A percentile compares a stretch with the other conserved stretches of the same genome.
Evolutionary conservation across 805 yeast species (phyloP).

Genomic region (Starmerella tilneyi): DNA sequence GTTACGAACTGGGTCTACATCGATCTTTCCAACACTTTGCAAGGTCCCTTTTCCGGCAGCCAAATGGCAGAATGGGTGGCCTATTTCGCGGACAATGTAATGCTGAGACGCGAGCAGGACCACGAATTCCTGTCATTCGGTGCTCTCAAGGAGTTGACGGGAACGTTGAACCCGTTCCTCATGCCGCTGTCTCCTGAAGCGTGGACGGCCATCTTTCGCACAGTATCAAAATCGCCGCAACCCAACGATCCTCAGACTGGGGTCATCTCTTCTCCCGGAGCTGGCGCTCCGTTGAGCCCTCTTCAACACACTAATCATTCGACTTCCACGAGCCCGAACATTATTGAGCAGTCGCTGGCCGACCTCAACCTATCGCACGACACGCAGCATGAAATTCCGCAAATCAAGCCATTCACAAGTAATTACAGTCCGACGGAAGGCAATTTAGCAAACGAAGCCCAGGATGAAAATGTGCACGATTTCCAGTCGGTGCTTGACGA

Average conservation of each 20-base stretch:
- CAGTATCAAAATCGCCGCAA: too few relatives aligned
- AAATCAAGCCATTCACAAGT: too few relatives aligned
- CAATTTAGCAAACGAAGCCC: neutral
- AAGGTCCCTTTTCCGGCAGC: slow-evolving; percentile 70
- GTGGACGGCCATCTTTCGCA: slow-evolving; percentile 18
- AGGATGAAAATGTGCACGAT: neutral
- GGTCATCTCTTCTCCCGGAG: too few relatives aligned
- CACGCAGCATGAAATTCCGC: neutral
- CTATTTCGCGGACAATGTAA: slow-evolving; percentile 42
- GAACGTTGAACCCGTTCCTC: slow-evolving; percentile 52
- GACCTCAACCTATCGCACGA: slow-evolving; percentile 1
- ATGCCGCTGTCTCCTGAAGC: slow-evolving; percentile 18
- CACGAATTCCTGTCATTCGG: slow-evolving; percentile 41
- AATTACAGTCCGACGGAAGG: too few relatives aligned
- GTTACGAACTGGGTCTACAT: slow-evolving; percentile 51
- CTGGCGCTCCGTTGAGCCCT: too few relatives aligned
- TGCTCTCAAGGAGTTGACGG: slow-evolving; percentile 42
- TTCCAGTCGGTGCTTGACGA: neutral
- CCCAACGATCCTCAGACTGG: too few relatives aligned
- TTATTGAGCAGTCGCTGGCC: slow-evolving; percentile 7
- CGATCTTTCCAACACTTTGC: slow-evolving; percentile 59
- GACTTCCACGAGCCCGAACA: too few relatives aligned
- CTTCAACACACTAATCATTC: too few relatives aligned
- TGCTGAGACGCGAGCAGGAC: slow-evolving; percentile 52
- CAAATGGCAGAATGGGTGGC: slow-evolving; percentile 65